Percentiles rank a stretch among this genome's conserved stretches.
phyloP scores from a whole-genome alignment of 139 green algal species.

The Micractinium conductrix region DNA sequence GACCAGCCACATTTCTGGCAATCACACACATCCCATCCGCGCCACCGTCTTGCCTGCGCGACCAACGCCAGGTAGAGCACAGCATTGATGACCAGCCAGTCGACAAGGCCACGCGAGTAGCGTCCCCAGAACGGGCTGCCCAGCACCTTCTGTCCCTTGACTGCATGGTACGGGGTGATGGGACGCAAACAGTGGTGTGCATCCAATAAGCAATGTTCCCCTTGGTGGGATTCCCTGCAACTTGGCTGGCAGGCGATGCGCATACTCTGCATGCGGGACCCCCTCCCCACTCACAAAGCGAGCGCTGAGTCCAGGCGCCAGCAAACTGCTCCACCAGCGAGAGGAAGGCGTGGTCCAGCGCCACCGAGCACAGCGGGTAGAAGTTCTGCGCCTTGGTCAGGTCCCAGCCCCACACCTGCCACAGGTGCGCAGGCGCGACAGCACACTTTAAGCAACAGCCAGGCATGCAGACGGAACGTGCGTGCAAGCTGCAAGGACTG shows the following conservation, averaged over 20 bases:
- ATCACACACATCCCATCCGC: no score
- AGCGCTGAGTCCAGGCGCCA: constrained; percentile 48
- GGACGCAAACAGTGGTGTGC: no score
- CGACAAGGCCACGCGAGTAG: constrained; percentile 42
- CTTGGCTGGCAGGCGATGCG: no score
- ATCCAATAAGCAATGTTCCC: no score
- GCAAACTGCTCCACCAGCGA: constrained; percentile 49
- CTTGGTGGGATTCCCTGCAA: no score
- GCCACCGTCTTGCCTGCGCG: constrained; percentile 17
- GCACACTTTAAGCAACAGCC: no score
- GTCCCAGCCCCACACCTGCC: constrained; percentile 43
- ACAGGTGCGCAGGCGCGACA: no score
- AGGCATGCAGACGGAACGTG: no score
- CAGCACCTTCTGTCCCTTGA: constrained; percentile 34
- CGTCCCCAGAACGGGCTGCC: constrained; percentile 51
- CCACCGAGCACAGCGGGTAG: constrained; percentile 40
- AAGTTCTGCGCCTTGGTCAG: constrained; percentile 7
- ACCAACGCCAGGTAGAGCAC: constrained; percentile 45
- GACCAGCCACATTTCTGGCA: no score
- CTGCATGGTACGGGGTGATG: no score
- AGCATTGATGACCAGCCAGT: constrained; percentile 52
- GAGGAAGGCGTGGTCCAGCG: constrained; percentile 40
- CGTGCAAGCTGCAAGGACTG: no score
- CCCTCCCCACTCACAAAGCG: constrained; percentile 21
- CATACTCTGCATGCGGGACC: no score